phyloP scores from a whole-genome alignment of 1,284 basidiomycete genomes.

The Naganishia sp. region DNA sequence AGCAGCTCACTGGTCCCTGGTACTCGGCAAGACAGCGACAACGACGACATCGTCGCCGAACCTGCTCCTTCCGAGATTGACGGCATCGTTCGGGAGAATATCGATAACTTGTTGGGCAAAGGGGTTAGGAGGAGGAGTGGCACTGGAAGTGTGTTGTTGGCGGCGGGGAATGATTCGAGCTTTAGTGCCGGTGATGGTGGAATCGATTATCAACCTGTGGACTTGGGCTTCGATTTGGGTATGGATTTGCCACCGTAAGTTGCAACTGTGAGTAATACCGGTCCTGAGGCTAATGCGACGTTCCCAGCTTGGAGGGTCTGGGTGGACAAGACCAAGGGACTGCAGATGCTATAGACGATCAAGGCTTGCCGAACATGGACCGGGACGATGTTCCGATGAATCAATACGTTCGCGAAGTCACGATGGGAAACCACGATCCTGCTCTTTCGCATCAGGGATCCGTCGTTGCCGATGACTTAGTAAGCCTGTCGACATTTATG shows the following conservation, averaged over 20 bases:
- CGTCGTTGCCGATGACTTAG: too few relatives aligned
- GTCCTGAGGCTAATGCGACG: too few relatives aligned
- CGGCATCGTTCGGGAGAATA: background rate
- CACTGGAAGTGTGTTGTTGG: conserved; percentile 2
- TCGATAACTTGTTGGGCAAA: background rate
- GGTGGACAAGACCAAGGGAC: too few relatives aligned
- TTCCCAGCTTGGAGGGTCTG: too few relatives aligned
- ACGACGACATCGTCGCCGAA: background rate
- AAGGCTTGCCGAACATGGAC: too few relatives aligned
- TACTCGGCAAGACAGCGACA: background rate
- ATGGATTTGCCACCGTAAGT: conserved; percentile 26
- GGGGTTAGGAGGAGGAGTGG: conserved; percentile 1
- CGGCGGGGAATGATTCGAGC: conserved; percentile 24
- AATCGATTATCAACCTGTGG: conserved; percentile 25
- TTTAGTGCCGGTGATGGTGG: conserved; percentile 23
- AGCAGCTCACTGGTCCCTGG: conserved; percentile 15
- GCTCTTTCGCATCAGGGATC: too few relatives aligned
- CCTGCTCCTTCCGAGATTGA: background rate
- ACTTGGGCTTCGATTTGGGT: conserved; percentile 27
- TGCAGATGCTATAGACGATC: too few relatives aligned
- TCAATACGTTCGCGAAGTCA: too few relatives aligned
- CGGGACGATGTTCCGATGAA: too few relatives aligned
- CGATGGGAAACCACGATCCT: too few relatives aligned
- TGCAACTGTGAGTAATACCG: too few relatives aligned
- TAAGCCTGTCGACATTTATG: too few relatives aligned